Evolutionary conservation across 768 basidiomycete species (phyloP), one percentile per base, ranked within the genome.

Genomic region (Lactarius akahatsu): DNA sequence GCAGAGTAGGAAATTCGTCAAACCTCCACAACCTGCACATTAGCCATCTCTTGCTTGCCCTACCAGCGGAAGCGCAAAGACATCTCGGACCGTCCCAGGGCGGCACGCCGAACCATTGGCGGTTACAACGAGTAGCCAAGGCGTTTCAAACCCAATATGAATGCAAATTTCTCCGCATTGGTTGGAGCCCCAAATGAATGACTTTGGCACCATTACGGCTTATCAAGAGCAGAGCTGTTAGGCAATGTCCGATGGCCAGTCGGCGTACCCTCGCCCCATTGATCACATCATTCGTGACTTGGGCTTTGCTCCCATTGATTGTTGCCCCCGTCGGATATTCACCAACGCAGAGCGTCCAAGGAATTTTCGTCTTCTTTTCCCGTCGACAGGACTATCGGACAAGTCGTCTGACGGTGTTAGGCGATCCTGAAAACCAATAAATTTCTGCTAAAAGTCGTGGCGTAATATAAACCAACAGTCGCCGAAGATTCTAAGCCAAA

Each of bases 381-480:
- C 9, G 8, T 47, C 10, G 3, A 50, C 23, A 26, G 23, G 47
- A 26, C 4, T 38, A 9, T 34, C 34, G 9, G 47, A 26, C 47
- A 8, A n/a, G 9, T 47, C 45, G n/a, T 47, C 15, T 47, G 20
- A 10, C 4, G 23, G 23, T 50, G 23, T 50, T 50, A 26, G 47
- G 4, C 8, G 47, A 52, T 52, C 50, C 50, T 52, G 6, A 40
- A 62, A 41, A 57, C 41, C 38, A 38, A 38, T 52, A 38, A 10
- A 36, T 62, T 50, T 57, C 45, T 52, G 45, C 7, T 16, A 10
- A 6, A 2, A n/a, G 15, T 18, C 40, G 45, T 23, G 38, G 38
- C 43, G 43, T 57, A 57, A 50, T 47, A 45, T 61, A 26, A 61
- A 40, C 34, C 30, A 57, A 45, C 36, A 28, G 23, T 38, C 23